Percentiles rank a stretch among this genome's conserved stretches.
phyloP scores from a whole-genome alignment of 2,329 filamentous ascomycete genomes.

The Ophiosphaerella korrae region DNA sequence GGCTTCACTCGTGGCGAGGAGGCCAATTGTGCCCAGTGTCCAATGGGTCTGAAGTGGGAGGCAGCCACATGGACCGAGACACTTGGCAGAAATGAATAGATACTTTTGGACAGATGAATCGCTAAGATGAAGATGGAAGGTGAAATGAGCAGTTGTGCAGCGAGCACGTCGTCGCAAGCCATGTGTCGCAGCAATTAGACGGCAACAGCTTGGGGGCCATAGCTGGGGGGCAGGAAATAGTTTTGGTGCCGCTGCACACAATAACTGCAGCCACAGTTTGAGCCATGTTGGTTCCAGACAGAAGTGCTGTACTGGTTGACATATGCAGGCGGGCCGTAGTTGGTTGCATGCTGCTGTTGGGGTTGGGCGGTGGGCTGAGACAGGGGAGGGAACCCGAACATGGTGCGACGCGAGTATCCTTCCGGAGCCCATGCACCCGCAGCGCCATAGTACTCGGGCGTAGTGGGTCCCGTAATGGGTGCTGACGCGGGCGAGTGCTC shows the following conservation, averaged over 20 bases:
- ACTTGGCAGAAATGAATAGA: constrained; percentile 26
- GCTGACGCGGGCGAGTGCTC: constrained; percentile 59
- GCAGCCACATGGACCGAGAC: constrained; percentile 9
- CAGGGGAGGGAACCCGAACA: constrained; percentile 48
- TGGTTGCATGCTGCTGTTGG: constrained; percentile 44
- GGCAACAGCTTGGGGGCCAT: constrained; percentile 47
- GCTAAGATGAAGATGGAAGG: constrained; percentile 31
- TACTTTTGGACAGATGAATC: constrained; percentile 41
- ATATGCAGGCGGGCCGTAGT: constrained; percentile 43
- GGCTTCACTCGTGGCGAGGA: constrained; percentile 26
- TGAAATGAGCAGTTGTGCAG: constrained; percentile 33
- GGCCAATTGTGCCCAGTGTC: constrained; percentile 25
- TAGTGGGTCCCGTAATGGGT: constrained; percentile 59
- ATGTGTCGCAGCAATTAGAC: constrained; percentile 20
- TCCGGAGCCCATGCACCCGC: constrained; percentile 56
- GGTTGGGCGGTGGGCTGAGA: constrained; percentile 48
- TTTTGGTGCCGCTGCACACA: constrained; percentile 45
- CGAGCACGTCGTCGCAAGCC: background rate
- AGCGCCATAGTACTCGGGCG: constrained; percentile 58
- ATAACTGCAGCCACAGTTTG: constrained; percentile 46
- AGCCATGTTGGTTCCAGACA: constrained; percentile 45
- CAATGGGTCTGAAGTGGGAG: constrained; percentile 14
- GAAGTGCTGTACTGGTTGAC: constrained; percentile 42
- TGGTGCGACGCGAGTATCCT: constrained; percentile 49
- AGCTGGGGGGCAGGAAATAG: constrained; percentile 47